Percentiles rank a stretch among this genome's conserved stretches.
Evolutionary conservation across 1,284 basidiomycete genomes (phyloP).

Genomic region (Pascua sp.): DNA sequence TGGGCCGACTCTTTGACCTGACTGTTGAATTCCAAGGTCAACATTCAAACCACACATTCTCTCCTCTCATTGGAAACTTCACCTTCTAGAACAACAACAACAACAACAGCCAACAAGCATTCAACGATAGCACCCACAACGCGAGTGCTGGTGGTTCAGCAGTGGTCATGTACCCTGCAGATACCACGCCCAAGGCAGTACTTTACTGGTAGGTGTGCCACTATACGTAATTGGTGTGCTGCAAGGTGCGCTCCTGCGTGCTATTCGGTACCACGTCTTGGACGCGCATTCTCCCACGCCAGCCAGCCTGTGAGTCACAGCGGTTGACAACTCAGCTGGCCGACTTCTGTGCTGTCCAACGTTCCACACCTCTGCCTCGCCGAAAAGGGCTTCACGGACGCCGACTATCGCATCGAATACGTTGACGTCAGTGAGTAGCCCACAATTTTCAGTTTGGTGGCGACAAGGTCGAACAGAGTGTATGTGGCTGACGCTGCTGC

Average conservation of each 20-base stretch:
- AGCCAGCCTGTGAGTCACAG: background rate
- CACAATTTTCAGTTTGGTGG: background rate
- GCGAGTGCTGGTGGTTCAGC: too few species aligned
- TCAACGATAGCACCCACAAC: too few species aligned
- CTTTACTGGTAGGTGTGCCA: conserved; percentile 39
- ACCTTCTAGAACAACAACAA: too few species aligned
- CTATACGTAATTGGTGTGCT: background rate
- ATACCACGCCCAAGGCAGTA: conserved; percentile 40
- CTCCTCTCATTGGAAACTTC: too few species aligned
- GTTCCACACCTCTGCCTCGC: conserved; percentile 47
- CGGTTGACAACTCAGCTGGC: conserved; percentile 32
- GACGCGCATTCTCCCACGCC: too few species aligned
- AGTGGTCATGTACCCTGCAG: conserved; percentile 14
- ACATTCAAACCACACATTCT: too few species aligned
- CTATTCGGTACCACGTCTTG: background rate
- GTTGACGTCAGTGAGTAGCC: conserved; percentile 44
- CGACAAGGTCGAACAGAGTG: background rate
- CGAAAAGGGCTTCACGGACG: conserved; percentile 51
- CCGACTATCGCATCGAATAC: conserved; percentile 46
- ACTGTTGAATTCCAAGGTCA: too few species aligned
- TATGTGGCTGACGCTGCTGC: background rate
- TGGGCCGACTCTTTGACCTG: too few species aligned
- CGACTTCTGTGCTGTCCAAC: conserved; percentile 47
- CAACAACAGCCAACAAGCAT: too few species aligned
- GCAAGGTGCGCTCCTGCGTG: background rate